Conservation (phyloP, 768 basidiomycete genomes). For the Kockovaella imperatae region DNA sequence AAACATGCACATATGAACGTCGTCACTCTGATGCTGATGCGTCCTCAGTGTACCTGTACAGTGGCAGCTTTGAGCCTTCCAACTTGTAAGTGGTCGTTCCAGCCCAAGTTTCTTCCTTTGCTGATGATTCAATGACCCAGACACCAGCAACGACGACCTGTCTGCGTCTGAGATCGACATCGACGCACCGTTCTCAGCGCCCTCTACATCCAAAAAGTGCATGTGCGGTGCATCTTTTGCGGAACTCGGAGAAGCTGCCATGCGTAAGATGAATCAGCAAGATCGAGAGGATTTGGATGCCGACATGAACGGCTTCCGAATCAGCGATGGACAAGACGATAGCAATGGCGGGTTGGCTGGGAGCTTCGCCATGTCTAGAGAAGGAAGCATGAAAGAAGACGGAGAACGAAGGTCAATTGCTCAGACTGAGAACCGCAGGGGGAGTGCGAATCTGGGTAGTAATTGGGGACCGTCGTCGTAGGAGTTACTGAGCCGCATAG, state of each 20-base stretch:
- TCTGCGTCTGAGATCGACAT: too few species aligned
- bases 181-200: conserved; percentile 18
- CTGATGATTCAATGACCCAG: conserved; percentile 7
- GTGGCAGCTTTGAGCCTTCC: conserved; percentile 17
- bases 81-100: conserved; percentile 14
- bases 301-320: too few species aligned
- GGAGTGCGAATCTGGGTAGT: background rate
- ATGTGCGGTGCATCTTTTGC: conserved; percentile 31
- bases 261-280: conserved; percentile 14
- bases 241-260: conserved; percentile 30
- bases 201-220: conserved; percentile 16
- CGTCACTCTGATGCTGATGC: background rate
- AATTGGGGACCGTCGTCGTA: background rate
- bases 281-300: conserved; percentile 18
- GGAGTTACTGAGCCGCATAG: background rate
- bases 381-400: background rate
- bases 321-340: background rate
- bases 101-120: conserved; percentile 2
- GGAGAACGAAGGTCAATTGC: background rate
- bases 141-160: too few species aligned
- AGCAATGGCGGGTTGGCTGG: background rate
- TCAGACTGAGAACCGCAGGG: background rate
- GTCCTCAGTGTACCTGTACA: conserved; percentile 15
- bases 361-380: too few species aligned
- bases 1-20: background rate